Evolutionary conservation across 306 rosid species (phyloP), one percentile per base, ranked within the genome.

Genomic region (Sphenostylis stenocarpa): DNA sequence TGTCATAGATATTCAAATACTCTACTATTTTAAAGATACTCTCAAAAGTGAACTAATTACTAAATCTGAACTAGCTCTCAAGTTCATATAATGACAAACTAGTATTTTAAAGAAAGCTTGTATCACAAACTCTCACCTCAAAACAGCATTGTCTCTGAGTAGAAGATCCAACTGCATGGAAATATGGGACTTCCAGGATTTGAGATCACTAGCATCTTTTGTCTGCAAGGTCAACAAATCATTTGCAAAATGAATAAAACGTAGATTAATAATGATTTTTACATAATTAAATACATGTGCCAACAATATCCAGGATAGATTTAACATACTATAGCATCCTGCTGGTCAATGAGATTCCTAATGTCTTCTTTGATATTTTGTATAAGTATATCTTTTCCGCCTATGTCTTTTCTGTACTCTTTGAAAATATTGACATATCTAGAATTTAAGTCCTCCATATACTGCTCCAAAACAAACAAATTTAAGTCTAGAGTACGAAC

Each of bases 391-490:
- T 86, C 85, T 79, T 84, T 88, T 56, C 79, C 89, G 67, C 83
- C 91, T 7, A 89, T 79, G 82, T 91, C 98, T 75, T 82, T 88
- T 84, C 83, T 87, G 39, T 90, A 82, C 45, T 87, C 96, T 79
- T 88, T 85, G 74, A 96, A 89, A 76, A 91, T 85, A 77, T 79
- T 83, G 53, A 90, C 88, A 77, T 92, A 91, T 85, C 87, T 92
- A 66, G 91, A 88, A 77, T 87, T 89, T 48, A 91, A 77, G 56
- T 96, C 97, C 65, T 88, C 97, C 75, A 96, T 78, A 72, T 91
- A 96, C 52, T 89, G 91, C 86, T 92, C 99, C 78, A 96, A 75
- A 67, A 92, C 97, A 63, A 92, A 91, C 73, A 96, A 85, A 86
- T 84, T 92, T 67, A 83, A 56, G 79, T 92, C 98, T 55, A 96